phyloP scores from a whole-genome alignment of 495 filamentous ascomycete genomes.

The Neurospora sp. region DNA sequence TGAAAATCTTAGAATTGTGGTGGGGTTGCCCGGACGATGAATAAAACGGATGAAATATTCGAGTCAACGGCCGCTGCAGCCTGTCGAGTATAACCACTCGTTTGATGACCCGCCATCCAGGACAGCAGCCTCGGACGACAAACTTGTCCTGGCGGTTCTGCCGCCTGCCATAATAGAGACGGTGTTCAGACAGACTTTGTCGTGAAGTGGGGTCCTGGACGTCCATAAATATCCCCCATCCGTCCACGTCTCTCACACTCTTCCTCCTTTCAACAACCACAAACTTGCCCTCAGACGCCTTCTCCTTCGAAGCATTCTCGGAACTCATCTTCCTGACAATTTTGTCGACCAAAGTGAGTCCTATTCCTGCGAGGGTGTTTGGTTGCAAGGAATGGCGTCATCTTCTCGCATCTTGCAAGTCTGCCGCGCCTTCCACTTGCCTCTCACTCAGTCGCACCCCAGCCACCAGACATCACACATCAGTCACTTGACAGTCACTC shows the following conservation, averaged over 20 bases:
- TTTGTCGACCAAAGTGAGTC: not conserved
- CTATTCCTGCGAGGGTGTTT: not conserved
- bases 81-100: not conserved
- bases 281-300: not conserved
- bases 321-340: not conserved
- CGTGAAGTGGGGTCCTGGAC: not conserved
- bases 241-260: not conserved
- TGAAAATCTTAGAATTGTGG: not conserved
- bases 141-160: not conserved
- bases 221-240: not conserved
- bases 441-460: not conserved
- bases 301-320: not conserved
- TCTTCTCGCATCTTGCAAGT: not conserved
- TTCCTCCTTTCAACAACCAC: not conserved
- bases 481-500: not conserved
- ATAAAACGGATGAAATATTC: not conserved
- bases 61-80: not conserved
- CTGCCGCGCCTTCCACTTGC: not conserved
- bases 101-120: not conserved
- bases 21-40: not conserved
- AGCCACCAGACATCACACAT: not conserved
- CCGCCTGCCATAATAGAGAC: not conserved
- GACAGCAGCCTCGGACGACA: not conserved
- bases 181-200: not conserved
- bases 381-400: not conserved